Evolutionary conservation across 31 red algal species (phyloP), one percentile per base, ranked within the genome.

Genomic region (Odonthalia washingtoniensis): DNA sequence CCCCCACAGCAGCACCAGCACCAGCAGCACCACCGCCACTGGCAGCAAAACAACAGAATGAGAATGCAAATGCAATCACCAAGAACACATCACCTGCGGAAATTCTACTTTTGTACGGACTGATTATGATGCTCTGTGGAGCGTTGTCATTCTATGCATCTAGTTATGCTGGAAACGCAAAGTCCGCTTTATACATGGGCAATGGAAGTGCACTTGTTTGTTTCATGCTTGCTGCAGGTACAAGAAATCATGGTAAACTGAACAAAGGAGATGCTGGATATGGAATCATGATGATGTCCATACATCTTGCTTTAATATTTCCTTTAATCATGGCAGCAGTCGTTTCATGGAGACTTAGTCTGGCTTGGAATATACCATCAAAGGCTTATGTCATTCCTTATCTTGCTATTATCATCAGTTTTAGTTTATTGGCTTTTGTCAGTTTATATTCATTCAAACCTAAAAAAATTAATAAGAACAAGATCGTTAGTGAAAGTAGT

Each of bases 311-410:
- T n/a, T n/a, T n/a, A n/a, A 70, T 90, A 3, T 90, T 74, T 35
- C 87, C 87, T 9, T 36, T 90, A 21, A 31, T 82, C 16, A 52
- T 90, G 27, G 87, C 76, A 39, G 70, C 46, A 3, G 67, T 77
- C 14, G 70, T 83, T 30, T 76, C 65, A 32, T 83, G 87, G 87
- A 42, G 87, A 52, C 69, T 90, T 42, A 68, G 36, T 44, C n/a
- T 68, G n/a, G 87, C 87, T 36, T 90, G 77, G 87, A 83, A 83
- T 43, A 68, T 70, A 16, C 87, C 87, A 0, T 60, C 67, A 30
- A 90, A 90, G 57, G 87, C 87, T 17, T 83, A 90, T 45, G 35
- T 90, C 30, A 81, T 77, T 34, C 87, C 78, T 35, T 90, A 90
- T 46, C 70, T 90, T 31, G 65, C 70, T 42, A 41, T 76, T 2